Evolutionary conservation across 2,329 filamentous ascomycete species (phyloP).

Genomic region (Fusarium sp.): DNA sequence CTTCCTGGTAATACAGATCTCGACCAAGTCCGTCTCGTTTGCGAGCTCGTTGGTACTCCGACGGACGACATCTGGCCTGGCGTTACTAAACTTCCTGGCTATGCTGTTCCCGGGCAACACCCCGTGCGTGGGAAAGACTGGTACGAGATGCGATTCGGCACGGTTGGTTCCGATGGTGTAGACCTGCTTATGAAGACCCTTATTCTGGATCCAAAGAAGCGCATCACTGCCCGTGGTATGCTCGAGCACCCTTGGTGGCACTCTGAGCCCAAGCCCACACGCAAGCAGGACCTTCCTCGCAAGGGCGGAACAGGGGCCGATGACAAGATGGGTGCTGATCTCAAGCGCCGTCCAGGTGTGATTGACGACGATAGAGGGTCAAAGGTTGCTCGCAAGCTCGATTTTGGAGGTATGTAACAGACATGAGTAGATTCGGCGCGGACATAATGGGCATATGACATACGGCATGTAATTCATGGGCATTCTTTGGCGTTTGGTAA

Average conservation of each 20-base stretch:
- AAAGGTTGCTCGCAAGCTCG: constrained; percentile 84
- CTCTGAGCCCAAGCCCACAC: constrained; percentile 82
- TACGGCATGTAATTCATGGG: constrained; percentile 9
- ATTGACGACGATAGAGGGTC: constrained; percentile 74
- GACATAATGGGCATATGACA: not conserved
- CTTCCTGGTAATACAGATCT: constrained; percentile 87
- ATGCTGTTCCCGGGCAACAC: constrained; percentile 75
- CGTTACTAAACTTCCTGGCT: constrained; percentile 82
- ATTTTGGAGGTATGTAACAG: constrained; percentile 69
- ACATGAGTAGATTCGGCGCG: not conserved
- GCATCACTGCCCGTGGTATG: constrained; percentile 80
- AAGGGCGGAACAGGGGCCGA: constrained; percentile 78
- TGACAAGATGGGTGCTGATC: constrained; percentile 82
- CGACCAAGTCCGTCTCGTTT: constrained; percentile 86
- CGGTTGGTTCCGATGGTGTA: constrained; percentile 83
- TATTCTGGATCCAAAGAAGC: constrained; percentile 84
- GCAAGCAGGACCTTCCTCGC: constrained; percentile 81
- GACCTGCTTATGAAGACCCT: constrained; percentile 90
- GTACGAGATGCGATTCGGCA: constrained; percentile 81
- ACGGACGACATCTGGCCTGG: constrained; percentile 97
- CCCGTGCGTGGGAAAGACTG: constrained; percentile 74
- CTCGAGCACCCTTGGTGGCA: constrained; percentile 89
- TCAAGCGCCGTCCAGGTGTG: constrained; percentile 77
- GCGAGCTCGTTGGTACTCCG: constrained; percentile 86
- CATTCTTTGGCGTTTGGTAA: constrained; percentile 31